A percentile compares a stretch with the other conserved stretches of the same genome.
Conservation (phyloP, 345 rosid species). For the Sonneratia alba region DNA sequence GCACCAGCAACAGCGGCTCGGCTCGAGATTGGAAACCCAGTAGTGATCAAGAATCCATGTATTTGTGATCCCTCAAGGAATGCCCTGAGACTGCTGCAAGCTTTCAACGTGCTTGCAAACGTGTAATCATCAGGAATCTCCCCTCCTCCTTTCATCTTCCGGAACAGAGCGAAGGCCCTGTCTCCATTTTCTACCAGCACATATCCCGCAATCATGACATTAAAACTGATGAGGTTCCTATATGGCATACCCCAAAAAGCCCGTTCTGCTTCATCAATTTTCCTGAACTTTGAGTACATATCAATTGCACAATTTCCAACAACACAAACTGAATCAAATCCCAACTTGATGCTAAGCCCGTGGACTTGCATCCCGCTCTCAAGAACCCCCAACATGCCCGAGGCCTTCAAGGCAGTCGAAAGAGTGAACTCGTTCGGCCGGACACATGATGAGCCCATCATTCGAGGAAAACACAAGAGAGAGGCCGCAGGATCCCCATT, state of each 20-base stretch:
- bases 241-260: constrained; percentile 38
- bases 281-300: constrained; percentile 75
- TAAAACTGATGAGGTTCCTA: constrained; percentile 62
- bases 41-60: constrained; percentile 48
- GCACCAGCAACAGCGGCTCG: constrained; percentile 44
- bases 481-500: constrained; percentile 33
- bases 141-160: constrained; percentile 30
- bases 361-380: constrained; percentile 61
- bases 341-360: constrained; percentile 43
- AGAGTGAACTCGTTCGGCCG: constrained; percentile 74
- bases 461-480: constrained; percentile 32
- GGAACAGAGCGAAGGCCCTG: constrained; percentile 54
- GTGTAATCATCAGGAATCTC: constrained; percentile 60
- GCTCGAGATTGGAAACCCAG: constrained; percentile 42
- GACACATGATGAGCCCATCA: constrained; percentile 28
- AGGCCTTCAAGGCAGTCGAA: constrained; percentile 63
- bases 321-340: constrained; percentile 38
- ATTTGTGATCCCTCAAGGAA: constrained; percentile 43
- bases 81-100: constrained; percentile 48
- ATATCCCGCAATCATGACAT: constrained; percentile 62
- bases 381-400: constrained; percentile 34
- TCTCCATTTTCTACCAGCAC: constrained; percentile 35
- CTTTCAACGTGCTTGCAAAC: constrained; percentile 57
- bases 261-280: constrained; percentile 39
- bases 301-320: constrained; percentile 73